Evolutionary conservation across 768 basidiomycete genomes (phyloP).

Genomic region (Rhodocollybia butyracea): DNA sequence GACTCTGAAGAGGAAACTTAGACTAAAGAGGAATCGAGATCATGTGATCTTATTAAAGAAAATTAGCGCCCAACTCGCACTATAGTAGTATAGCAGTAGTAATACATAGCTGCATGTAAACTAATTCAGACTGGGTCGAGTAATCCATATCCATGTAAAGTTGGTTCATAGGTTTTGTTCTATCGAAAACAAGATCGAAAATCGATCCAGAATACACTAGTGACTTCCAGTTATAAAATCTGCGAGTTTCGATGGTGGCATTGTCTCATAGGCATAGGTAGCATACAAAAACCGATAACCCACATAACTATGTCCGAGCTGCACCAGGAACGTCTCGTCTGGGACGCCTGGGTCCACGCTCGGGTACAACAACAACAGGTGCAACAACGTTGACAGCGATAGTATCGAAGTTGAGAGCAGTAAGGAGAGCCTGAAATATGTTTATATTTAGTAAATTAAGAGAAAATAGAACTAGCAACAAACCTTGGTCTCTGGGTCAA

Average conservation of each 20-base stretch:
- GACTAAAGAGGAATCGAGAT: neutral
- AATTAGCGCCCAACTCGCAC: too few species aligned
- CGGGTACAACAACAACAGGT: slow-evolving; percentile 61
- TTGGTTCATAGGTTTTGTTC: too few species aligned
- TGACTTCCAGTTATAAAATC: too few species aligned
- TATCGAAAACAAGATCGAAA: too few species aligned
- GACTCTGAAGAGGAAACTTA: neutral
- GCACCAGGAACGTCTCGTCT: slow-evolving; percentile 82
- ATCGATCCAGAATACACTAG: too few species aligned
- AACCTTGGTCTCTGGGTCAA: slow-evolving; percentile 94
- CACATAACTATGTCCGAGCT: slow-evolving; percentile 25
- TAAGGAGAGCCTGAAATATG: slow-evolving; percentile 70
- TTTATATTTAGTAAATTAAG: neutral
- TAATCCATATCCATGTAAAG: too few species aligned
- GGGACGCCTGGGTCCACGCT: slow-evolving; percentile 72
- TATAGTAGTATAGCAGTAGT: too few species aligned
- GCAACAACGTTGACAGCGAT: slow-evolving; percentile 71
- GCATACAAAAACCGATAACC: neutral
- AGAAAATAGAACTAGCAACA: slow-evolving; percentile 21
- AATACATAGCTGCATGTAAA: too few species aligned
- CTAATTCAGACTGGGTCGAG: too few species aligned
- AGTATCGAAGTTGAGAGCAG: slow-evolving; percentile 91
- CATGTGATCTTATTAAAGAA: neutral
- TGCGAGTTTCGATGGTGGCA: too few species aligned
- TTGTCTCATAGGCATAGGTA: too few species aligned